Conservation (phyloP, 495 filamentous ascomycete genomes). For the Trichodelitschia bisporula region DNA sequence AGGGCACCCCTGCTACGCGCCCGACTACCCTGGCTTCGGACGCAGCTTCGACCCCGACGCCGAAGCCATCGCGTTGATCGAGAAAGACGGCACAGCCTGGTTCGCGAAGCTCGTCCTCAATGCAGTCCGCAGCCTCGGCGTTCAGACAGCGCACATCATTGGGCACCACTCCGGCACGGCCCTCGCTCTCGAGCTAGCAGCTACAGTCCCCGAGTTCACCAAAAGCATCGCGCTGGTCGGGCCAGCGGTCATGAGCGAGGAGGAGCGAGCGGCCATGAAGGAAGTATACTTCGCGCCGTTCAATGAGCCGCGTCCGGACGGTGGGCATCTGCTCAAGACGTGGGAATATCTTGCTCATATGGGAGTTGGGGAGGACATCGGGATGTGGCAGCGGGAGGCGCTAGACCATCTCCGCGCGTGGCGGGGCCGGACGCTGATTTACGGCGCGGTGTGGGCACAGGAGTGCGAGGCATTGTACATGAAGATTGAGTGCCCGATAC, state of each 20-base stretch:
- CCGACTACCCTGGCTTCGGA: constrained; percentile 3
- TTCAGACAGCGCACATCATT: constrained; percentile 1
- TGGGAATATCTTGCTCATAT: constrained; percentile 2
- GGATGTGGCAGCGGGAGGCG: constrained; percentile 2
- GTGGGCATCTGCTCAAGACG: constrained; percentile 2
- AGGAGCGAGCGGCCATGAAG: not conserved
- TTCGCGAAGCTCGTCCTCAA: constrained; percentile 1
- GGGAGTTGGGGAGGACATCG: constrained; percentile 2
- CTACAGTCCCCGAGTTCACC: not conserved
- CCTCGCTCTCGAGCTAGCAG: constrained; percentile 1
- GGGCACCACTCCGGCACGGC: constrained; percentile 3
- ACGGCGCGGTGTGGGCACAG: constrained; percentile 1
- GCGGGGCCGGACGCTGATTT: constrained; percentile 2
- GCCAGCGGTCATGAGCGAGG: constrained; percentile 1
- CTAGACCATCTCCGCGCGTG: constrained; percentile 3
- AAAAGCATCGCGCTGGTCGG: constrained; percentile 1
- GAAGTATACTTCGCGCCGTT: constrained; percentile 1
- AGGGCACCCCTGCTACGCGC: constrained; percentile 2
- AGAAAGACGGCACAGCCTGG: constrained; percentile 1
- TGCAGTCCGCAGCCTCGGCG: not conserved
- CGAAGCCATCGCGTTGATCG: not conserved
- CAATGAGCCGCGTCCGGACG: constrained; percentile 1
- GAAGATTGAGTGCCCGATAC: not conserved
- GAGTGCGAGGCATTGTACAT: constrained; percentile 1
- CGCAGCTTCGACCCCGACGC: constrained; percentile 1